Base-by-base conservation (phyloP, 148 eudicot genomes). In the Chenopodium album region DNA sequence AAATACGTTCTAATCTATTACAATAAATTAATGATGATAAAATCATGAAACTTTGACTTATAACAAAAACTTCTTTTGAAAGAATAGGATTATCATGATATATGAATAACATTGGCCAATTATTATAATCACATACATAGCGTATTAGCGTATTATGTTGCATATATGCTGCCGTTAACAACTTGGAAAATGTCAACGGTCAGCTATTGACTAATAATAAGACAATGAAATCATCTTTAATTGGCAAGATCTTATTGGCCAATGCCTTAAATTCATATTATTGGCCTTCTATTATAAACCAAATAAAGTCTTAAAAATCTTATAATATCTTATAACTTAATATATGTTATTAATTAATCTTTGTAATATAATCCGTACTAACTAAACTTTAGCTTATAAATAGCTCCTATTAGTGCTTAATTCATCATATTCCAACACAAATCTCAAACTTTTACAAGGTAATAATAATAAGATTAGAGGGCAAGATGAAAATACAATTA, bases 321-420 rank as follows among this genome's bases (percentile, higher is more conserved):
- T 19, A 4, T 4, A 19, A 65, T 0, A n/a, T 65, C 8, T 3
- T 65, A 12, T 9, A 26, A 1, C 26, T 41, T 41, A 41, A 9
- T 7, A 26, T 14, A 26, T 5, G 9, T 10, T 5, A 22, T 20
- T 62, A 4, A 5, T 22, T 29, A 19, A 67, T 67, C 32, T 26
- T 67, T 67, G 37, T 67, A 41, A 6, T 37, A 5, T 6, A 6
- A 7, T 37, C 44, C 44, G 0, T 37, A 37, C 7, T 37, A 37
- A 1, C 68, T 71, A 71, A 79, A 37, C 82, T 0, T 41, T 6
- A 41, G 44, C 48, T 44, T 79, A 79, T 71, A 79, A 79, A 79
- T 71, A 79, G 68, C 76, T 69, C 69, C 26, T 56, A 19, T 56
- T 23, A 23, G 0, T 14, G n/a, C 68, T 20, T 50, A 54, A 54